Evolutionary conservation across 345 rosid species (phyloP).

Genomic region (Hirschfeldia incana): DNA sequence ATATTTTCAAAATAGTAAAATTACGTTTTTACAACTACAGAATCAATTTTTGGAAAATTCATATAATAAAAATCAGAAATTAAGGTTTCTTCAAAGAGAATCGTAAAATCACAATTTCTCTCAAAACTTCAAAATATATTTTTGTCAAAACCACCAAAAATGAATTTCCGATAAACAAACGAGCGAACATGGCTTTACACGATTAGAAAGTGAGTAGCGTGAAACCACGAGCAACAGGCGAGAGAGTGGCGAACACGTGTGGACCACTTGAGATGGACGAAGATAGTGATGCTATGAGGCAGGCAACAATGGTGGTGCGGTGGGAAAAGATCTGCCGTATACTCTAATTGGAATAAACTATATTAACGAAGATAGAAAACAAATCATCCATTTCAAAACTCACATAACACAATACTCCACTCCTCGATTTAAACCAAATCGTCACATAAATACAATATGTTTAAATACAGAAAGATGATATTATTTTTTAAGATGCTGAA

Average conservation of each 20-base stretch:
- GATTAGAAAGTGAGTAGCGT: not conserved
- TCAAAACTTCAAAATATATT: too few relatives aligned
- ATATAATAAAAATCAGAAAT: too few relatives aligned
- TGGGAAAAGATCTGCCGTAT: not conserved
- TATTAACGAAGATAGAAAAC: not conserved
- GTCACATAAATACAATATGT: not conserved
- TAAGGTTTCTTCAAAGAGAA: too few relatives aligned
- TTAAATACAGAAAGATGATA: not conserved
- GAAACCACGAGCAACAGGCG: not conserved
- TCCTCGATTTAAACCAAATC: conserved; percentile 9
- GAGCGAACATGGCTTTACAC: too few relatives aligned
- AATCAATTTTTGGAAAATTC: too few relatives aligned
- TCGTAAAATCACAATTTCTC: too few relatives aligned
- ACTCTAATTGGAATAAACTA: not conserved
- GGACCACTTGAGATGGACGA: not conserved
- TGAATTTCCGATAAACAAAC: too few relatives aligned
- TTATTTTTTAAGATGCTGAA: not conserved
- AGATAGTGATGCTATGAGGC: not conserved
- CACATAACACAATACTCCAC: not conserved
- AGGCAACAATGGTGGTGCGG: not conserved
- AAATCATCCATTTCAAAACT: not conserved
- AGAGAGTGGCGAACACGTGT: conserved; percentile 15
- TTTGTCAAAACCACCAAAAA: too few relatives aligned
- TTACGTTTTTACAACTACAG: too few relatives aligned
- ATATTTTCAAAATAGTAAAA: too few relatives aligned